Evolutionary conservation across 2,329 filamentous ascomycete genomes (phyloP), one percentile per base, ranked within the genome.

Genomic region (Trichoderma oligosporum): DNA sequence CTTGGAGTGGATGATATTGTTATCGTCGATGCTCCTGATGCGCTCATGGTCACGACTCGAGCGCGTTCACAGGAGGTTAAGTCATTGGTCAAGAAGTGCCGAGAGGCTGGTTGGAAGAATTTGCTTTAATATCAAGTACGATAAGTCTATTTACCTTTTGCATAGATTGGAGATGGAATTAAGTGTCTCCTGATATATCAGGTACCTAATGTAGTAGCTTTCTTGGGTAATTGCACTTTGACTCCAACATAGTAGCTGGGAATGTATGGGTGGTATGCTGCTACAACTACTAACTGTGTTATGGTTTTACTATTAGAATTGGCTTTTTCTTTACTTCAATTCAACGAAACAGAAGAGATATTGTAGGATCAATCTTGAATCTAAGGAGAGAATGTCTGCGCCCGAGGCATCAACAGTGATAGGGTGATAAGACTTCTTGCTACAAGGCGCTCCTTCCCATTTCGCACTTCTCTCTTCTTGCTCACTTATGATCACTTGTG

Each of bases 41-140:
- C 64, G 16, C 64, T 66, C 61, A 64, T 66, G 63, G 61, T 66
- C 31, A 66, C 64, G 1, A 66, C 64, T 29, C 59, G 64, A 51
- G 64, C 64, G 20, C 64, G 64, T 60, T 65, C 64, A 12, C 64
- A 66, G 53, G 64, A 66, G 51, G 64, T 66, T 52, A 66, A 66
- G 51, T 62, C 63, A 4, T 62, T 66, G 35, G 64, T 66, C 45
- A 64, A 65, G 41, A 66, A 63, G 45, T 65, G 63, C 42, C 62
- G 62, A 22, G 63, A 64, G 36, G 62, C 63, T 12, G 64, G 64
- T 20, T 66, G 62, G 46, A 62, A 61, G 42, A 62, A 52, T 14
- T 46, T 65, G 33, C 57, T 65, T 58, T 66, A 59, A 62, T 16
- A n/a, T 8, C 22, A 18, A 29, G 41, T 20, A n/a, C 35, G 31